Base-by-base conservation (phyloP, 2,329 filamentous ascomycete genomes). In the Hyphodiscus sp. region DNA sequence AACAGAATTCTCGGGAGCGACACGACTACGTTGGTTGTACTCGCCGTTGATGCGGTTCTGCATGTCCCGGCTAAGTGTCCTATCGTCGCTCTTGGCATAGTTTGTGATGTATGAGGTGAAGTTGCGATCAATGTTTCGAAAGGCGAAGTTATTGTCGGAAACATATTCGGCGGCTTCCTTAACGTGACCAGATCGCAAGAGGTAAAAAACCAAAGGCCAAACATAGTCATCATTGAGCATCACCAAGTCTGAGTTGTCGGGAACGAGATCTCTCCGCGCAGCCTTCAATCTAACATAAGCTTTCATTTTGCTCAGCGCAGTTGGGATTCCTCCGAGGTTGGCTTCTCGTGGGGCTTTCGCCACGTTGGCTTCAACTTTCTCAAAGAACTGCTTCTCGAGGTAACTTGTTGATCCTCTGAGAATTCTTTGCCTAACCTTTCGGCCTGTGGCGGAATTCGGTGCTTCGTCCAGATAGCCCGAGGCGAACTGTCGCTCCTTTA, bases 181-280 rank as follows among this genome's bases (percentile, higher is more conserved):
- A 50, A 94, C 78, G 60, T 95, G 85, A 48, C 94, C 94, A 57
- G 87, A 87, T 45, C 94, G 84, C 20, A 99, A 75, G 42, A 97
- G 80, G 70, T 90, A 97, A 74, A 95, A 99, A 45, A 99, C 84
- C 48, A 96, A 79, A 44, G 91, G 91, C 94, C 94, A 99, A 59
- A 91, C 87, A 65, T 87, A 94, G 68, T 96, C 91, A 49, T 87
- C 83, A 43, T 84, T 83, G 47, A 91, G 79, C 68, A 85, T 82
- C 69, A 95, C 89, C 46, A 96, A 76, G 60, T 92, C 84, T 4
- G 85, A 82, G 57, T 86, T 89, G 66, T 95, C 89, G 2, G 86
- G 83, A 1, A 87, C 88, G 44, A 97, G 79, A 65, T 95, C 90
- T 70, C 91, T 95, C 55, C 90, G 83, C 1, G 82, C 79, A 43